Conservation (phyloP, 345 rosid genomes). For the Populus pruinosa region DNA sequence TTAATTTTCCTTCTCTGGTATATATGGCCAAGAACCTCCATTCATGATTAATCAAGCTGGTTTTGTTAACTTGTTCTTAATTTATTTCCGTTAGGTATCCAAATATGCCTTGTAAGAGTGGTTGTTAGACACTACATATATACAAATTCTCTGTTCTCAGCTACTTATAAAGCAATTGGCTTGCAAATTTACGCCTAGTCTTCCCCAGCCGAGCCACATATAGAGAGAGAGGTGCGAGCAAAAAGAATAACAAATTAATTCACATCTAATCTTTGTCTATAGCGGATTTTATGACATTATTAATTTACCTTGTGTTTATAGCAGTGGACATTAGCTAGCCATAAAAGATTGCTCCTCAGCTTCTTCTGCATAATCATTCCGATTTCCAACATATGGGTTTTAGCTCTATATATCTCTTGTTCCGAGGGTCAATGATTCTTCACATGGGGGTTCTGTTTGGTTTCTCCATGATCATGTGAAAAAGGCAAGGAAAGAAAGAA, state of each 20-base stretch:
- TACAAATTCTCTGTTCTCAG: neutral
- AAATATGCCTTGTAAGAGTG: neutral
- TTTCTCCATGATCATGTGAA: conserved; percentile 17
- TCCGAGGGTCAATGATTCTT: conserved; percentile 31
- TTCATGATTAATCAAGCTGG: neutral
- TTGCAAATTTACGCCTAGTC: neutral
- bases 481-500: neutral
- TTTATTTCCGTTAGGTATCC: neutral
- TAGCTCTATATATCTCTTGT: conserved; percentile 24
- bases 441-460: conserved; percentile 46
- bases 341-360: neutral
- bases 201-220: conserved; percentile 10
- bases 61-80: neutral
- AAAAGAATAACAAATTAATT: conserved; percentile 10
- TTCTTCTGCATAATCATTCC: conserved; percentile 14
- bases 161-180: neutral
- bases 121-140: too few species aligned
- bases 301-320: neutral
- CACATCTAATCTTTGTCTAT: conserved; percentile 1
- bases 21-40: neutral
- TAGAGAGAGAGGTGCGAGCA: neutral
- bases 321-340: neutral
- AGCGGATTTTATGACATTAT: conserved; percentile 9
- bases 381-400: conserved; percentile 8
- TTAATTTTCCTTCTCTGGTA: neutral